Evolutionary conservation across 2,329 filamentous ascomycete species (phyloP), one percentile per base, ranked within the genome.

Genomic region (Arthrinium phaeospermum): DNA sequence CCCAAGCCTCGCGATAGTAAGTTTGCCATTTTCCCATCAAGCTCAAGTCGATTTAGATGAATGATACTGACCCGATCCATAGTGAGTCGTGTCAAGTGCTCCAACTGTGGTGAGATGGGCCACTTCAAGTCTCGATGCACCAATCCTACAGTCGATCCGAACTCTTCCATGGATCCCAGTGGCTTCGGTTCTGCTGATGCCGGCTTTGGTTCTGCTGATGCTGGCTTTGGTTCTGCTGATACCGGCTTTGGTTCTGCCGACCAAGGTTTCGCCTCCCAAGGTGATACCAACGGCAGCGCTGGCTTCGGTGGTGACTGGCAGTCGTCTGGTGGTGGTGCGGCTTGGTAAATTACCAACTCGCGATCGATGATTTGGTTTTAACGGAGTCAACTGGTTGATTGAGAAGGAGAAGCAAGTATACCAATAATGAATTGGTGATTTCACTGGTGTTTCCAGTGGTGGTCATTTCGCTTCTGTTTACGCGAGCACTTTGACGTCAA

Each of bases 51-150:
- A n/a, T 13, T 37, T 14, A 10, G 19, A n/a, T 13, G 12, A n/a
- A n/a, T 6, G n/a, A n/a, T 46, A 41, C 79, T 80, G 72, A 83
- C 73, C 68, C 22, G 19, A 70, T 57, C 46, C 27, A 75, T 72
- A 85, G 86, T 84, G 64, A 82, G 84, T n/a, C 85, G 88, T 10
- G 84, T 91, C 72, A 87, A 89, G 79, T 92, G 90, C 81, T 81
- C 79, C 71, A 90, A 90, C 79, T 92, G 90, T 75, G 81, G 84
- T 69, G 77, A 87, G 79, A 84, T 81, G 79, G 85, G 85, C 4
- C 85, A 87, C 74, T 84, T 79, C 74, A 82, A 83, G 75, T 80
- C 80, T 69, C 76, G 78, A 71, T 86, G 85, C 80, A 79, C 76
- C 30, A 81, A 82, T 53, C 77, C 79, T 14, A 74, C 73, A n/a